Evolutionary conservation across 2,329 filamentous ascomycete species (phyloP).

Genomic region (Myriosclerotinia curreyana): DNA sequence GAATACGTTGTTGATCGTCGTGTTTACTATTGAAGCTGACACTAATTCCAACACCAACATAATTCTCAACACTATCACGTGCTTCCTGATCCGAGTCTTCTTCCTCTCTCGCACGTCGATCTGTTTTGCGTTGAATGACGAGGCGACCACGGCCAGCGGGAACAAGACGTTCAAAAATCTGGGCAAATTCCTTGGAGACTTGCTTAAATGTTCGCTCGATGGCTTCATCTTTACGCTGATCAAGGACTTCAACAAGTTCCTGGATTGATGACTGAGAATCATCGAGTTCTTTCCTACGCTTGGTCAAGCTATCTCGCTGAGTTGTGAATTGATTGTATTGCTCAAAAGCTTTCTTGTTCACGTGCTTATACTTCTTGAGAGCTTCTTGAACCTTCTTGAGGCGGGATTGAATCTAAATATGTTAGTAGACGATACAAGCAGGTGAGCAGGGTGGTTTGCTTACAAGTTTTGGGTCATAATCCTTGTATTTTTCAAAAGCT

Average conservation of each 20-base stretch:
- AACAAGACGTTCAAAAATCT: conserved; percentile 91
- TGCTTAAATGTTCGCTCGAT: conserved; percentile 99
- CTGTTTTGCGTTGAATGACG: conserved; percentile 87
- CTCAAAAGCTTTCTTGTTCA: conserved; percentile 99
- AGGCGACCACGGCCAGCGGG: conserved; percentile 88
- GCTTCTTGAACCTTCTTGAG: conserved; percentile 90
- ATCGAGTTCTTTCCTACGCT: conserved; percentile 82
- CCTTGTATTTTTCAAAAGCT: conserved; percentile 86
- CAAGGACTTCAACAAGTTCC: conserved; percentile 86
- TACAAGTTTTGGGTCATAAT: conserved; percentile 74
- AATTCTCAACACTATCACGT: conserved; percentile 80
- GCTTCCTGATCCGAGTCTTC: conserved; percentile 68
- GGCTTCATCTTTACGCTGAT: conserved; percentile 94
- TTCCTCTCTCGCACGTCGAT: conserved; percentile 61
- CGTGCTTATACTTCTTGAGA: conserved; percentile 93
- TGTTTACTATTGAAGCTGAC: conserved; percentile 99
- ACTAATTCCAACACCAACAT: conserved; percentile 91
- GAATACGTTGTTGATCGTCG: conserved; percentile 96
- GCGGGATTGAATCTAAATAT: conserved; percentile 43
- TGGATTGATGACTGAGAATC: conserved; percentile 83
- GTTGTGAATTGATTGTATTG: conserved; percentile 97
- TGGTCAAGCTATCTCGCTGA: conserved; percentile 81
- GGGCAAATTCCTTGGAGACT: conserved; percentile 87
- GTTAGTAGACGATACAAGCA: conserved; percentile 17
- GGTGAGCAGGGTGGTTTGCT: conserved; percentile 36